These are phyloP conservation scores for Diplodia corticola DNA, from an alignment of 2,329 filamentous ascomycete genomes.

Conservation along the genomic window DNA sequence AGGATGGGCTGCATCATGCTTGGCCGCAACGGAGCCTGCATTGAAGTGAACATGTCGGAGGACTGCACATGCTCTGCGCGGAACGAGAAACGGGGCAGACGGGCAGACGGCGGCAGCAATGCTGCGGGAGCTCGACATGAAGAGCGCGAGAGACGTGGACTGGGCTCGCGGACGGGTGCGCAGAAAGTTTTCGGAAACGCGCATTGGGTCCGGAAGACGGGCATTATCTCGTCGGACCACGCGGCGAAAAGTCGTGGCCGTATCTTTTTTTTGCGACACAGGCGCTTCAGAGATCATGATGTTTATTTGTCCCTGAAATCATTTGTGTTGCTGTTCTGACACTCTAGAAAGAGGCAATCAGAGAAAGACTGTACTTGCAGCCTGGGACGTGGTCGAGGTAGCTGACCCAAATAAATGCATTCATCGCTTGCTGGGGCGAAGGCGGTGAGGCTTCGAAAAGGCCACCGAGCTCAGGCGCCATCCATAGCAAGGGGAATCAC, in stretches of 20 bases:
- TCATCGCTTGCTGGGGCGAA: background rate
- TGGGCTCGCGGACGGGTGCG: background rate
- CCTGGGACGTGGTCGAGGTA: no score
- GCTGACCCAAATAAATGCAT: background rate
- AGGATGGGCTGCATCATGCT: constrained; percentile 13
- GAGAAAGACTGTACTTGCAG: no score
- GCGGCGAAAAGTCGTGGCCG: background rate
- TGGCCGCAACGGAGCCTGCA: background rate
- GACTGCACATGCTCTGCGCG: constrained; percentile 22
- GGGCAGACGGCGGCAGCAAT: constrained; percentile 37
- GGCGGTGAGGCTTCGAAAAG: constrained; percentile 21
- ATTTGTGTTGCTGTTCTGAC: background rate
- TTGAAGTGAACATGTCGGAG: background rate
- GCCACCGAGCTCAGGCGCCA: constrained; percentile 19
- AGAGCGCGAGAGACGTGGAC: background rate
- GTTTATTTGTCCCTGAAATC: background rate
- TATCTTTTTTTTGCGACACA: background rate
- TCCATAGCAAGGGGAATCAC: constrained; percentile 20
- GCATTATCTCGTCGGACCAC: background rate
- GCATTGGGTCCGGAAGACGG: background rate
- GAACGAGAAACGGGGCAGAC: constrained; percentile 38
- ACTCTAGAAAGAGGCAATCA: no score
- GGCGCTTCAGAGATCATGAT: background rate
- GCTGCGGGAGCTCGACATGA: background rate
- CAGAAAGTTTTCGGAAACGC: constrained; percentile 12